Evolutionary conservation across 176 grass and related monocot species (phyloP).

Genomic region (Otatea glauca): DNA sequence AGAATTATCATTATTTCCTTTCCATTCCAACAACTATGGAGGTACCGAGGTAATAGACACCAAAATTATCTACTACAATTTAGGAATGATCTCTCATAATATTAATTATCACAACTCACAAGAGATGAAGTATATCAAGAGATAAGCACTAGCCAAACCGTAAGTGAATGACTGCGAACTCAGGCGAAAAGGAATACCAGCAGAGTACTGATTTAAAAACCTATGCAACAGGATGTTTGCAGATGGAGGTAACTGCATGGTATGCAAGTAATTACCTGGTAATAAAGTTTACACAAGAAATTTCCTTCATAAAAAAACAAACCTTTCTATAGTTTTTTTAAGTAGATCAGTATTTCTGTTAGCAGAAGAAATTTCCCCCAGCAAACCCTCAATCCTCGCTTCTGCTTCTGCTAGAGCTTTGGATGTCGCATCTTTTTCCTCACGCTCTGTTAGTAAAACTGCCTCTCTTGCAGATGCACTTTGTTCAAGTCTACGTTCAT

Average conservation of each 20-base stretch:
- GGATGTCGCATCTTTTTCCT: slow-evolving; percentile 55
- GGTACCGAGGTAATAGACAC: neutral
- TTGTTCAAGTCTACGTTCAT: slow-evolving; percentile 65
- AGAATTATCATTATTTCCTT: slow-evolving; percentile 13
- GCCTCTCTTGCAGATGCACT: slow-evolving; percentile 58
- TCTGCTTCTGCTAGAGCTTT: slow-evolving; percentile 60
- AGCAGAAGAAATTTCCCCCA: slow-evolving; percentile 62
- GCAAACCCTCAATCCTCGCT: slow-evolving; percentile 54
- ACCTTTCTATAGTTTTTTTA: slow-evolving; percentile 70
- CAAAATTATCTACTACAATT: slow-evolving; percentile 21
- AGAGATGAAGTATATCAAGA: slow-evolving; percentile 28
- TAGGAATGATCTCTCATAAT: slow-evolving; percentile 9
- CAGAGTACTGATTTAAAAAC: slow-evolving; percentile 15
- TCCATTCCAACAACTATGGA: slow-evolving; percentile 16
- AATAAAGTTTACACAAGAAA: slow-evolving; percentile 34
- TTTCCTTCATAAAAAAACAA: slow-evolving; percentile 31
- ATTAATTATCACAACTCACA: slow-evolving; percentile 29
- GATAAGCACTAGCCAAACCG: neutral
- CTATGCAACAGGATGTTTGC: slow-evolving; percentile 30
- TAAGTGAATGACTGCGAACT: slow-evolving; percentile 16
- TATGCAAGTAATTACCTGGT: slow-evolving; percentile 38
- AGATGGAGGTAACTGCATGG: slow-evolving; percentile 21
- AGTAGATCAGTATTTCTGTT: slow-evolving; percentile 65
- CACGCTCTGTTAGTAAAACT: slow-evolving; percentile 59
- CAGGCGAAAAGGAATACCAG: slow-evolving; percentile 21